These are phyloP conservation scores for Zygoascus biomembranicola DNA, from an alignment of 805 yeast species.

Conservation along the genomic window DNA sequence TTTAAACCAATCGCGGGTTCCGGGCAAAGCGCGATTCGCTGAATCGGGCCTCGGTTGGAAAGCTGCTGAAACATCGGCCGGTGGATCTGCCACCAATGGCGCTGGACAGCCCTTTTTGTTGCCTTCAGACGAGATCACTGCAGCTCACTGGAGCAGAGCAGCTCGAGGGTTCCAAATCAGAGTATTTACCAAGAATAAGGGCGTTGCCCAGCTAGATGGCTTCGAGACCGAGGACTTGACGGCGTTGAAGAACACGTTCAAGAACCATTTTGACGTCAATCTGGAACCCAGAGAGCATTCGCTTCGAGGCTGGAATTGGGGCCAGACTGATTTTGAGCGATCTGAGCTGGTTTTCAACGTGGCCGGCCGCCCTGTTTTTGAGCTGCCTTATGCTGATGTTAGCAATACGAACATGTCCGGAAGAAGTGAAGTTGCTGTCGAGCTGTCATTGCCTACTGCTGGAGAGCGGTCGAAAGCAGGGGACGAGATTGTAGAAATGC, in stretches of 20 bases:
- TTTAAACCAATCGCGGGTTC: slow-evolving; percentile 71
- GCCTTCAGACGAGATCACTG: slow-evolving; percentile 75
- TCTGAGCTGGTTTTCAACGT: slow-evolving; percentile 82
- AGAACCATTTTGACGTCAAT: slow-evolving; percentile 60
- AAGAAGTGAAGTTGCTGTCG: slow-evolving; percentile 88
- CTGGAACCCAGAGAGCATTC: slow-evolving; percentile 87
- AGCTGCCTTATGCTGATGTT: slow-evolving; percentile 74
- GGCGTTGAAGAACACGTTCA: slow-evolving; percentile 73
- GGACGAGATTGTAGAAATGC: slow-evolving; percentile 91
- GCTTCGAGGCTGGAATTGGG: slow-evolving; percentile 99
- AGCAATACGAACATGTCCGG: slow-evolving; percentile 84
- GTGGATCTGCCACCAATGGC: slow-evolving; percentile 37
- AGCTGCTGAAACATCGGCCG: slow-evolving; percentile 39
- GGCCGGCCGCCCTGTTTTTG: slow-evolving; percentile 84
- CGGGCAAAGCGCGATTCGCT: slow-evolving; percentile 90
- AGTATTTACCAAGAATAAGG: slow-evolving; percentile 80
- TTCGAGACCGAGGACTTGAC: slow-evolving; percentile 77
- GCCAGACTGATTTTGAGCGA: slow-evolving; percentile 83
- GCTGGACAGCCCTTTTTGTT: slow-evolving; percentile 71
- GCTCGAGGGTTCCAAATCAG: slow-evolving; percentile 85
- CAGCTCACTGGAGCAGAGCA: slow-evolving; percentile 88
- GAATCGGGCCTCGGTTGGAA: slow-evolving; percentile 99
- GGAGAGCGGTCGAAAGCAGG: slow-evolving; percentile 62
- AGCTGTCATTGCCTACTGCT: slow-evolving; percentile 52
- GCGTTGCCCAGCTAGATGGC: slow-evolving; percentile 85